Conservation (phyloP, 1,284 basidiomycete species). For the Ceratobasidium sp. region DNA sequence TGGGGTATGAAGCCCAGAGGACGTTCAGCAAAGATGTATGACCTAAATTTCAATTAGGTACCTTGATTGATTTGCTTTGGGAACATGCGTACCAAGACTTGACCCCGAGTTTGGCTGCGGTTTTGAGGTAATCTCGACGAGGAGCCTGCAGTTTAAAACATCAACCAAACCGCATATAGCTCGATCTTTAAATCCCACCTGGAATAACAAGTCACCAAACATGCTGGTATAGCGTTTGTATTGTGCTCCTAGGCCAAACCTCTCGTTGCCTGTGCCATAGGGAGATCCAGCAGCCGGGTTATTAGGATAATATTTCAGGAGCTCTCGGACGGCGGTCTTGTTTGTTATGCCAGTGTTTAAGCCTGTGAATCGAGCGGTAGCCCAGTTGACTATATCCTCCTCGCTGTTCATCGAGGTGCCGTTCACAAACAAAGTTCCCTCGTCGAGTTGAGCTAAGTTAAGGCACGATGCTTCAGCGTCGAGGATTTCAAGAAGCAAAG, state of each 20-base stretch:
- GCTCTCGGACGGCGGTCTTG: neutral
- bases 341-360: neutral
- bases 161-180: neutral
- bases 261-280: slow-evolving; percentile 30
- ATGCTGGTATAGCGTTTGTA: slow-evolving; percentile 40
- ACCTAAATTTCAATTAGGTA: slow-evolving; percentile 6
- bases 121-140: slow-evolving; percentile 15
- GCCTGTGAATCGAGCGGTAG: slow-evolving; percentile 6
- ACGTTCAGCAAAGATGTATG: slow-evolving; percentile 4
- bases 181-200: neutral
- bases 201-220: slow-evolving; percentile 25
- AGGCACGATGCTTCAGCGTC: neutral
- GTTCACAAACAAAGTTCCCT: slow-evolving; percentile 38
- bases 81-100: slow-evolving; percentile 17
- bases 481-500: neutral
- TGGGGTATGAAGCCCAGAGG: neutral
- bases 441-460: slow-evolving; percentile 38
- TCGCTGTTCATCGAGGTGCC: neutral
- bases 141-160: neutral
- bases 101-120: slow-evolving; percentile 30
- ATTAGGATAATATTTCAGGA: slow-evolving; percentile 36
- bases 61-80: neutral
- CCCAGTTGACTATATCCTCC: slow-evolving; percentile 31
- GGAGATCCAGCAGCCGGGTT: slow-evolving; percentile 36
- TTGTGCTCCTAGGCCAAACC: slow-evolving; percentile 30